Conservation (phyloP, 495 filamentous ascomycete genomes). For the Aspergillus sparsus region DNA sequence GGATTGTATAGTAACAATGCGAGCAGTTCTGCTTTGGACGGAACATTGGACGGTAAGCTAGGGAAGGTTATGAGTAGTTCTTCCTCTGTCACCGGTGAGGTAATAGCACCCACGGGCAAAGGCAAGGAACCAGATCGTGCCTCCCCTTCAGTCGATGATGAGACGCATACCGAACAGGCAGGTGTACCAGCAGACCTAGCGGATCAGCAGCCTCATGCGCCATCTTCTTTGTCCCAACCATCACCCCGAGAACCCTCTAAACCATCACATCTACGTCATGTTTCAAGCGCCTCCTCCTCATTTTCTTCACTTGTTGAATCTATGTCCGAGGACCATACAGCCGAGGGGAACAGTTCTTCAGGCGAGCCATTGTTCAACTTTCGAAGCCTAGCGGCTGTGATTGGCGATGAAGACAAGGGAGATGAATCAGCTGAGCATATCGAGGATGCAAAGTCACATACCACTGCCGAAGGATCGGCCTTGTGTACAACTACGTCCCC, state of each 20-base stretch:
- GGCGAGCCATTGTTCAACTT: slow-evolving; percentile 90
- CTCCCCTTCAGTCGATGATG: slow-evolving; percentile 17
- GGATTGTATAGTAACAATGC: slow-evolving; percentile 49
- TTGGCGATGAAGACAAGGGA: slow-evolving; percentile 65
- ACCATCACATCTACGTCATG: slow-evolving; percentile 72
- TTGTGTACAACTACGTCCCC: slow-evolving; percentile 25
- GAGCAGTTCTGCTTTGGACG: slow-evolving; percentile 41
- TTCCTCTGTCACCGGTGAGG: slow-evolving; percentile 43
- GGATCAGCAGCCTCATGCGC: slow-evolving; percentile 1
- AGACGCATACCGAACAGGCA: slow-evolving; percentile 6
- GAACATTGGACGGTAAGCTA: slow-evolving; percentile 27
- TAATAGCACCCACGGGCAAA: slow-evolving; percentile 54
- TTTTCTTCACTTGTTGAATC: slow-evolving; percentile 73
- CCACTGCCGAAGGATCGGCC: slow-evolving; percentile 28
- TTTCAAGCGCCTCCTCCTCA: slow-evolving; percentile 81
- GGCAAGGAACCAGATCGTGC: slow-evolving; percentile 78
- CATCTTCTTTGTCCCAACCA: slow-evolving; percentile 23
- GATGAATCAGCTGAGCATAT: slow-evolving; percentile 48
- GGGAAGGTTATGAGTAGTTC: slow-evolving; percentile 40
- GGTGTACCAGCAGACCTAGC: slow-evolving; percentile 4
- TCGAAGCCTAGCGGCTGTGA: slow-evolving; percentile 80
- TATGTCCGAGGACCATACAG: slow-evolving; percentile 47
- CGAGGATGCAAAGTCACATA: slow-evolving; percentile 31
- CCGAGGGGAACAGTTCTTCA: slow-evolving; percentile 53
- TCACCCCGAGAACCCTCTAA: slow-evolving; percentile 41